Evolutionary conservation across 768 basidiomycete species (phyloP).

Genomic region (Phanerochaete sordida): DNA sequence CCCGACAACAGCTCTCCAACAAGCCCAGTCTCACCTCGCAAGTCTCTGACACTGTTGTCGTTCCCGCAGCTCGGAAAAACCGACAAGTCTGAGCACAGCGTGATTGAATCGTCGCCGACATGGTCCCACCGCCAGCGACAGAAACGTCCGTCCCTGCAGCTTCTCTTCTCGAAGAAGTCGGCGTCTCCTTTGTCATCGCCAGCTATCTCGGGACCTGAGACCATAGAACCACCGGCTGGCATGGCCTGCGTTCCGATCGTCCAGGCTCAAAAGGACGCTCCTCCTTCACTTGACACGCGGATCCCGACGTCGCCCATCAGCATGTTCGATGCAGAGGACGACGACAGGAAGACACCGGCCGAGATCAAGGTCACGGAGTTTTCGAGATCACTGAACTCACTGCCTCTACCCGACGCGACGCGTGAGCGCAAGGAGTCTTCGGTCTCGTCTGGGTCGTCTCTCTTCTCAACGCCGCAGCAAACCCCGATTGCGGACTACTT

Average conservation of each 20-base stretch:
- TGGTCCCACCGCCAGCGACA: slow-evolving; percentile 29
- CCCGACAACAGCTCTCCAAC: slow-evolving; percentile 25
- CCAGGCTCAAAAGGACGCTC: slow-evolving; percentile 6
- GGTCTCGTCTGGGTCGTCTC: slow-evolving; percentile 16
- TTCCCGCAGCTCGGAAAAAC: slow-evolving; percentile 27
- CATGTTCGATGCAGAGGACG: slow-evolving; percentile 14
- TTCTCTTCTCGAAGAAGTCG: slow-evolving; percentile 66
- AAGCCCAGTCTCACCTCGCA: slow-evolving; percentile 32
- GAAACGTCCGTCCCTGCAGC: slow-evolving; percentile 68
- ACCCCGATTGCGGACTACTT: slow-evolving; percentile 28
- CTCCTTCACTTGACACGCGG: slow-evolving; percentile 22
- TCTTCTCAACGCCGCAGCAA: slow-evolving; percentile 23
- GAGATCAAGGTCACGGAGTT: neutral
- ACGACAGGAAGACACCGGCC: slow-evolving; percentile 1
- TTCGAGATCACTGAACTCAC: neutral
- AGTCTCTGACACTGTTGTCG: slow-evolving; percentile 31
- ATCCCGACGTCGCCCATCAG: slow-evolving; percentile 26
- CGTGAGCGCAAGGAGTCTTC: slow-evolving; percentile 18
- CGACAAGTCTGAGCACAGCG: slow-evolving; percentile 3
- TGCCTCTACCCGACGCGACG: neutral
- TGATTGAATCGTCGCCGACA: slow-evolving; percentile 17
- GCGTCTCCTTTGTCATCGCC: slow-evolving; percentile 39
- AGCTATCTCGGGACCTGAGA: slow-evolving; percentile 22
- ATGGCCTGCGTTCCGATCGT: slow-evolving; percentile 5
- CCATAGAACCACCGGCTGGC: neutral